Evolutionary conservation across 371 early-diverging fungal genomes (phyloP).

Genomic region (Mucor circinelloides): DNA sequence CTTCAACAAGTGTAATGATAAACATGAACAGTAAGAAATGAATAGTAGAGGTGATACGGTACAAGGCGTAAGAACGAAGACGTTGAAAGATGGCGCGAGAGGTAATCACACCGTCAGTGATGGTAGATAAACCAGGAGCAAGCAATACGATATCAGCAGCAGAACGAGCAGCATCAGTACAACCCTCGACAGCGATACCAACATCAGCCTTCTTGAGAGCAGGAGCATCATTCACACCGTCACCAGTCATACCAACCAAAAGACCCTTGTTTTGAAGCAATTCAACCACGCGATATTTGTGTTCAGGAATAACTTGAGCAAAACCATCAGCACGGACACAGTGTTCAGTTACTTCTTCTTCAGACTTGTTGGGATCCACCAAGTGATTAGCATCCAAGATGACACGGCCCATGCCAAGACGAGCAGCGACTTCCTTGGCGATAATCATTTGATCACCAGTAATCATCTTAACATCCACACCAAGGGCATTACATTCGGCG

Average conservation of each 20-base stretch:
- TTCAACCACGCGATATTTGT: constrained; percentile 82
- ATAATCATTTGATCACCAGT: constrained; percentile 81
- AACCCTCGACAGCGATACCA: constrained; percentile 86
- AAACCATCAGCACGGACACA: constrained; percentile 79
- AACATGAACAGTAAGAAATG: constrained; percentile 94
- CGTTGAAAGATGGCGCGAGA: constrained; percentile 94
- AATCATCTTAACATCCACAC: constrained; percentile 78
- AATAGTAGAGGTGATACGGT: constrained; percentile 91
- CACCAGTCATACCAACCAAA: constrained; percentile 83
- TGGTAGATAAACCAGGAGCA: constrained; percentile 86
- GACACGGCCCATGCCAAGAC: constrained; percentile 72
- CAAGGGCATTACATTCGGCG: constrained; percentile 63
- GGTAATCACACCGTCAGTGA: constrained; percentile 82
- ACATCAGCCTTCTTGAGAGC: constrained; percentile 89
- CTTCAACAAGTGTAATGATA: constrained; percentile 76
- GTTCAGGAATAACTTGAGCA: constrained; percentile 74
- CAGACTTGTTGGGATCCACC: constrained; percentile 66
- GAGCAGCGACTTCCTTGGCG: constrained; percentile 79
- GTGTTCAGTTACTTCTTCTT: constrained; percentile 61
- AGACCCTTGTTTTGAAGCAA: constrained; percentile 69
- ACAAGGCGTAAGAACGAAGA: constrained; percentile 90
- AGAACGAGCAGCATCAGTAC: constrained; percentile 94
- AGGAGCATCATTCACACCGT: constrained; percentile 91
- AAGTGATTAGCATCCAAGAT: constrained; percentile 71
- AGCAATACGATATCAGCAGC: constrained; percentile 94